Evolutionary conservation across 495 filamentous ascomycete species (phyloP).

Genomic region (Penicilliopsis zonata): DNA sequence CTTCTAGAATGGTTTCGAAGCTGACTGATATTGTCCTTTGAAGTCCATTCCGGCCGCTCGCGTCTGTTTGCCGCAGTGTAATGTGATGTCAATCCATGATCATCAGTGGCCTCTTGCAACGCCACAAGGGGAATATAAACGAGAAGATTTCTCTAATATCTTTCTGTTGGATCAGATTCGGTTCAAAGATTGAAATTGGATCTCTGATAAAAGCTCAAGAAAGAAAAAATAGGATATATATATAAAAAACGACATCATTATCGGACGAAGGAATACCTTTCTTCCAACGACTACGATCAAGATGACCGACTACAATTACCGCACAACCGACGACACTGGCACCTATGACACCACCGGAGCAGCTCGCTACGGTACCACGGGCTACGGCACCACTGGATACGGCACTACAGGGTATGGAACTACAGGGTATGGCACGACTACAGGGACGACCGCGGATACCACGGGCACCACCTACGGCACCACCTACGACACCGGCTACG

Average conservation of each 20-base stretch:
- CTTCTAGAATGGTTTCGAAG: not conserved
- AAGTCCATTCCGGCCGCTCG: not conserved
- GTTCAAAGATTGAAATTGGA: not conserved
- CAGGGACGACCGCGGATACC: constrained; percentile 18
- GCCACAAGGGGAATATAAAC: not conserved
- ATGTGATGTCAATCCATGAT: not conserved
- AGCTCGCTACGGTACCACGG: constrained; percentile 26
- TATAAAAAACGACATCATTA: too few species aligned
- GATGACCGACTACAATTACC: constrained; percentile 10
- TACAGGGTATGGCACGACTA: constrained; percentile 7
- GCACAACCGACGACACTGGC: constrained; percentile 15
- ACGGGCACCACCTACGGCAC: constrained; percentile 15
- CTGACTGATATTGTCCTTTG: not conserved
- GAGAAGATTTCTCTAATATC: too few species aligned
- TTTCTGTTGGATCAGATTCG: constrained; percentile 1
- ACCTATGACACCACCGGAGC: constrained; percentile 28
- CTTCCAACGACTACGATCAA: not conserved
- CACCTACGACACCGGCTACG: constrained; percentile 2
- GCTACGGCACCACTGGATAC: constrained; percentile 8
- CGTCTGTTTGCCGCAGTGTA: not conserved
- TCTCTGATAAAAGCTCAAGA: not conserved
- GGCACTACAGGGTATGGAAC: constrained; percentile 1
- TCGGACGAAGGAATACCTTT: too few species aligned
- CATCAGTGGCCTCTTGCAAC: not conserved
- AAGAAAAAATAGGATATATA: too few species aligned